Conservation (phyloP, 1,284 basidiomycete species). For the Sporisorium reilianum region DNA sequence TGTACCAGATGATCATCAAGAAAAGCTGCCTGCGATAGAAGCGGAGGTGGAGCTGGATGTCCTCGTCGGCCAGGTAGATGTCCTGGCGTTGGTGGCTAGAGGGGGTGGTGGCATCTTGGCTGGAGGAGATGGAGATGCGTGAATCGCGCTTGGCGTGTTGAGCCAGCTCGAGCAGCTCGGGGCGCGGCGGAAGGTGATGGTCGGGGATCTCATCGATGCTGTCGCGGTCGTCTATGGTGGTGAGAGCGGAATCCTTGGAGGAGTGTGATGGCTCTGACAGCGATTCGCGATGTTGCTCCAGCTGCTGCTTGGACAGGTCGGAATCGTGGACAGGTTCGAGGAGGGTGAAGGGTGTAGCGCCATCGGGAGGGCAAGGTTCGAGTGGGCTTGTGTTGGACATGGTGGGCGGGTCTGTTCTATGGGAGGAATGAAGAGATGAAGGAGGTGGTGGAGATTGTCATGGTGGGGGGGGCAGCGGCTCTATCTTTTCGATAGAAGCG, state of each 20-base stretch:
- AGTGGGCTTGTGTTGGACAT: slow-evolving; percentile 46
- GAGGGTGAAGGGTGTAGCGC: slow-evolving; percentile 24
- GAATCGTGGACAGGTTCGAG: slow-evolving; percentile 33
- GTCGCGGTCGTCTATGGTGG: slow-evolving; percentile 15
- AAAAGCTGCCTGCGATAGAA: slow-evolving; percentile 35
- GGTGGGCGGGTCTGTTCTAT: neutral
- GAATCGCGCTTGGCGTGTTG: slow-evolving; percentile 26
- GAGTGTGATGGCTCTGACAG: slow-evolving; percentile 9
- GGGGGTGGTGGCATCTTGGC: neutral
- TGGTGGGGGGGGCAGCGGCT: neutral
- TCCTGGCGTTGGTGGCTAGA: slow-evolving; percentile 20
- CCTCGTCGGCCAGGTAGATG: slow-evolving; percentile 51
- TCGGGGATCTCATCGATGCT: slow-evolving; percentile 24
- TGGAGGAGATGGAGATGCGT: slow-evolving; percentile 20
- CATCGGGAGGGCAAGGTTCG: slow-evolving; percentile 41
- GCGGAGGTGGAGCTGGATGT: slow-evolving; percentile 45
- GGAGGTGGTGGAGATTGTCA: neutral
- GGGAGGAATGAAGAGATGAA: neutral
- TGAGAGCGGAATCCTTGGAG: slow-evolving; percentile 13
- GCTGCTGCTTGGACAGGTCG: slow-evolving; percentile 16
- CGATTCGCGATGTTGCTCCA: neutral
- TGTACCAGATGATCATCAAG: slow-evolving; percentile 40
- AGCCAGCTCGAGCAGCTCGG: slow-evolving; percentile 25
- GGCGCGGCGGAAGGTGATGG: slow-evolving; percentile 37
- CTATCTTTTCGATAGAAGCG: neutral